Base-by-base conservation (phyloP, 1,284 basidiomycete genomes). In the Trametes versicolor region DNA sequence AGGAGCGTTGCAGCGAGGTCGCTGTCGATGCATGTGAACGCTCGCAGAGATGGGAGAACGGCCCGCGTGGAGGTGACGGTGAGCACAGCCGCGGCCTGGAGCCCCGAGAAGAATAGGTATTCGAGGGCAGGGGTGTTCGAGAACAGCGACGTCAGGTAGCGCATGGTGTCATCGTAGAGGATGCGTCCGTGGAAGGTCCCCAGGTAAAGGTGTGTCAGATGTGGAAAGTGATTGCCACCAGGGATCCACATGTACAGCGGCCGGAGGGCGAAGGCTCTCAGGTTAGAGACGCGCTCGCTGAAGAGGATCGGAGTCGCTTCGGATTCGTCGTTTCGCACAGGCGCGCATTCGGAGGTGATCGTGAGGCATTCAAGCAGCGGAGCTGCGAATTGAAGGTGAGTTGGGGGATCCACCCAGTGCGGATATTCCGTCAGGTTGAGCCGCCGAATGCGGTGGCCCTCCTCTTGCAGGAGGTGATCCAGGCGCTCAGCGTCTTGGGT, bases 351-450 rank as follows among this genome's bases (percentile, higher is more conserved):
- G 3, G 56, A 48, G n/a, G 19, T 21, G 43, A 58, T 23, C 10
- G 56, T 48, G 45, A 58, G 45, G 21, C 56, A 58, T 21, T 58
- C 43, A 1, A 58, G 45, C 2, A 48, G 27, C 6, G 32, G 43
- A 41, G 43, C 12, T 45, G 29, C 21, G 29, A 47, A 25, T 13
- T 25, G 15, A 4, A 47, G 27, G 10, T 27, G 48, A 7, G 15
- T 13, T 1, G 25, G 48, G 25, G 48, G 23, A 17, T 49, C 12
- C 15, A 27, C 23, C 25, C 48, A 49, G 12, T 29, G 48, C 45
- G 45, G 48, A 17, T 27, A 29, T 25, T 49, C 25, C 15, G 54
- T 45, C 25, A 56, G 15, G 27, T 56, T 41, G 23, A 56, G 54
- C 4, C 54, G 54, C 27, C 23, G 29, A 9, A 53, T 21, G 19